phyloP scores from a whole-genome alignment of 257 asterid genomes.

The Rehmannia glutinosa region DNA sequence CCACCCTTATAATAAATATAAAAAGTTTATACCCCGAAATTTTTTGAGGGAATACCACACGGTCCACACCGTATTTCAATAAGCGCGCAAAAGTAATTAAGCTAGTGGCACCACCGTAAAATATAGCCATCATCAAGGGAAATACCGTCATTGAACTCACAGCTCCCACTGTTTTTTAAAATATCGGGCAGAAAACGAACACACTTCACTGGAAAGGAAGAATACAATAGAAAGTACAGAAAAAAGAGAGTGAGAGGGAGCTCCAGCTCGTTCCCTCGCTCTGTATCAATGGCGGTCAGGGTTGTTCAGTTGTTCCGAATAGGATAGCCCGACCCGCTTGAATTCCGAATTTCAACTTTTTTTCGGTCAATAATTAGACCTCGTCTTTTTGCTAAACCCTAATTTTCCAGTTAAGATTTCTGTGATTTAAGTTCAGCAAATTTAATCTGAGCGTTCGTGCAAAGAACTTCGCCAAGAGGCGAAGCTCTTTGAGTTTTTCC shows the following conservation, averaged over 20 bases:
- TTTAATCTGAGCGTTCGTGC: slow-evolving; percentile 12
- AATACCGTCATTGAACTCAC: background rate
- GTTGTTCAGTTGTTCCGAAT: slow-evolving; percentile 29
- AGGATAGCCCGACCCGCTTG: background rate
- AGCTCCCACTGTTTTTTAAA: slow-evolving; percentile 14
- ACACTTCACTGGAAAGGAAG: slow-evolving; percentile 10
- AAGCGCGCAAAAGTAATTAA: background rate
- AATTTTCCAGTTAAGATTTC: slow-evolving; percentile 12
- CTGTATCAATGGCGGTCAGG: slow-evolving; percentile 39
- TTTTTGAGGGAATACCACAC: too few relatives aligned
- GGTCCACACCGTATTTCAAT: background rate
- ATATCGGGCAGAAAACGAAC: slow-evolving; percentile 12
- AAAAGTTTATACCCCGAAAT: too few relatives aligned
- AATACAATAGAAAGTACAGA: slow-evolving; percentile 12
- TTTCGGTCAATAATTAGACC: background rate
- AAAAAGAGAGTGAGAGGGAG: slow-evolving; percentile 21
- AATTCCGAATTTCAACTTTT: background rate
- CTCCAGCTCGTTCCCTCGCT: background rate
- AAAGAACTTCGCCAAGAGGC: slow-evolving; percentile 11
- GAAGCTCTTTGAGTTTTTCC: background rate
- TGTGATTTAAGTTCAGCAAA: slow-evolving; percentile 1
- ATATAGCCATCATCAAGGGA: slow-evolving; percentile 11
- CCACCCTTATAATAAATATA: too few relatives aligned
- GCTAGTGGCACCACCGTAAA: background rate
- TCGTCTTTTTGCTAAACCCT: slow-evolving; percentile 36